phyloP scores from a whole-genome alignment of 2,329 filamentous ascomycete genomes.

The Talaromyces funiculosus region DNA sequence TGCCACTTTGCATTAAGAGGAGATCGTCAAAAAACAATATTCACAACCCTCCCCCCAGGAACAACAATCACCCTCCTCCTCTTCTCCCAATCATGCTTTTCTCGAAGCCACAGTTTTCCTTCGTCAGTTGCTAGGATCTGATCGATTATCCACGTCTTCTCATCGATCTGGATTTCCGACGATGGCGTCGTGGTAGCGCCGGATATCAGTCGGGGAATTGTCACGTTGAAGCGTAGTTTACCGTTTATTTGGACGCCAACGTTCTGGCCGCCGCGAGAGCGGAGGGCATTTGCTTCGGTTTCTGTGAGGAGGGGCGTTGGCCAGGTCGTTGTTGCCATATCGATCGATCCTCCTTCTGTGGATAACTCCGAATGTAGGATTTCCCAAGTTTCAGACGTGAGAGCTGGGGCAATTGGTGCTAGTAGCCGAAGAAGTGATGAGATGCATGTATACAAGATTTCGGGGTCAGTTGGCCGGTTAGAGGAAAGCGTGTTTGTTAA shows the following conservation, averaged over 20 bases:
- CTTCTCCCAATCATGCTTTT: conserved; percentile 45
- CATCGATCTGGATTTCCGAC: conserved; percentile 28
- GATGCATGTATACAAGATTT: conserved; percentile 41
- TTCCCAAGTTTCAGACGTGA: conserved; percentile 76
- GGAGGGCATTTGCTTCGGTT: conserved; percentile 39
- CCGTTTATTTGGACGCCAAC: conserved; percentile 72
- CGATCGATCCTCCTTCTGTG: conserved; percentile 16
- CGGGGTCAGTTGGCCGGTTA: conserved; percentile 32
- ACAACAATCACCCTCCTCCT: conserved; percentile 64
- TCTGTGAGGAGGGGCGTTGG: conserved; percentile 45
- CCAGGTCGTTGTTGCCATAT: conserved; percentile 51
- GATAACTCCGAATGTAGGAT: conserved; percentile 41
- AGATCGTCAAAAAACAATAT: conserved; percentile 57
- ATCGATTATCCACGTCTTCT: conserved; percentile 57
- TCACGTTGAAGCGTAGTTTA: conserved; percentile 64
- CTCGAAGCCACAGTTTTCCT: conserved; percentile 52
- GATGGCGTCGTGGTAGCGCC: conserved; percentile 15
- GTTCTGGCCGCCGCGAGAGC: conserved; percentile 46
- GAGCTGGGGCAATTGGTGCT: conserved; percentile 72
- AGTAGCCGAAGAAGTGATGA: conserved; percentile 63
- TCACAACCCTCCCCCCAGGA: conserved; percentile 62
- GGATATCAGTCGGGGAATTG: conserved; percentile 52
- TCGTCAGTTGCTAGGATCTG: conserved; percentile 58
- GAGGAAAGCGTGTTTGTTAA: conserved; percentile 65
- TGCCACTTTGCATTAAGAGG: background rate